Evolutionary conservation across 2,329 filamentous ascomycete species (phyloP).

Genomic region (Helotiales sp.): DNA sequence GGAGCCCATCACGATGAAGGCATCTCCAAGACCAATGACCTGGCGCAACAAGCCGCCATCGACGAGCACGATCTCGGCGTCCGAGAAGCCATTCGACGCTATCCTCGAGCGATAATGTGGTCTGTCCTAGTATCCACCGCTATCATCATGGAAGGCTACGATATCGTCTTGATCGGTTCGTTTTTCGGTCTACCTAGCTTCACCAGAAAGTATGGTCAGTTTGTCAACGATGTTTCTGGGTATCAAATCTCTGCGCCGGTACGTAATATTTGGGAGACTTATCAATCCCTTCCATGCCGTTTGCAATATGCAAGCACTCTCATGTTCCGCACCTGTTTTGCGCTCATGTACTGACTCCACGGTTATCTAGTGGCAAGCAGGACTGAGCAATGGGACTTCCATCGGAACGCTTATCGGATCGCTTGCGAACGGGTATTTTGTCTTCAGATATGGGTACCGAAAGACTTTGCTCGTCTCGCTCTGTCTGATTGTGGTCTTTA

Average conservation of each 20-base stretch:
- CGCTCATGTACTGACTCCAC: too few species aligned
- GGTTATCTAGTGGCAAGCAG: constrained; percentile 54
- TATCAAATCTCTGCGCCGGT: constrained; percentile 46
- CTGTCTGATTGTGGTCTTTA: constrained; percentile 49
- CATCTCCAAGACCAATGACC: background rate
- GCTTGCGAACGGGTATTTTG: constrained; percentile 51
- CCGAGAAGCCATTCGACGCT: constrained; percentile 23
- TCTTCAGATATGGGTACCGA: constrained; percentile 42
- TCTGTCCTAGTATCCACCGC: constrained; percentile 45
- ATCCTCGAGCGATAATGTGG: constrained; percentile 37
- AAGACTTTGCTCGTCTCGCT: constrained; percentile 37
- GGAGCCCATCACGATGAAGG: background rate
- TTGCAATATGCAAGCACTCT: too few species aligned
- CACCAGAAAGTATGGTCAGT: constrained; percentile 40
- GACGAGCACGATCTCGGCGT: constrained; percentile 20
- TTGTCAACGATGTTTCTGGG: constrained; percentile 31
- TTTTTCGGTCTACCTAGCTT: constrained; percentile 44
- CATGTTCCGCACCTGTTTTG: too few species aligned
- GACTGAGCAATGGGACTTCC: constrained; percentile 47
- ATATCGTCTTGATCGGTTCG: constrained; percentile 43
- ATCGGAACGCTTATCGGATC: constrained; percentile 41
- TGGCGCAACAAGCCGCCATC: constrained; percentile 2
- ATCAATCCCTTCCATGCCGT: too few species aligned
- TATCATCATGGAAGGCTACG: constrained; percentile 50
- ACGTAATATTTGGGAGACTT: too few species aligned